Base-by-base conservation (phyloP, 2,329 filamentous ascomycete genomes). In the Ophiostoma sp. region DNA sequence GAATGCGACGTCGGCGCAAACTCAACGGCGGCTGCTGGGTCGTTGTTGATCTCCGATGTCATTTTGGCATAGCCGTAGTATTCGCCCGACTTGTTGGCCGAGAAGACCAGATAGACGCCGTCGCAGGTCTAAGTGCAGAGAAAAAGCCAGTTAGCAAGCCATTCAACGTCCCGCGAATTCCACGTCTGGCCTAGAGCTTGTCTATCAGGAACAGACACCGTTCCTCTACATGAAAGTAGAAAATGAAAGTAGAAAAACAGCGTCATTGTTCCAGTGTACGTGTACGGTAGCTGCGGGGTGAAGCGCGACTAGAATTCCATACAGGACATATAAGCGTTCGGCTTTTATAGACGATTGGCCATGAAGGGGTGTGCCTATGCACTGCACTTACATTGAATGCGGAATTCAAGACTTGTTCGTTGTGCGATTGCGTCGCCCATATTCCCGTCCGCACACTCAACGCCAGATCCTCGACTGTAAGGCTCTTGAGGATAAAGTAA, bases 31-130 rank as follows among this genome's bases (percentile, higher is more conserved):
- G 88, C 85, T 0, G 84, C 83, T 11, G 89, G 87, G 72, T 96
- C 90, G 67, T 93, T 85, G 73, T 90, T 88, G 74, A 97, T 96
- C 4, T 87, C 82, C 36, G 94, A 97, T 9, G 83, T 81, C 94
- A 98, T 98, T 49, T 90, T 87, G 27, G 93, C 94, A 75, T 96
- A 97, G 27, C 94, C 94, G 78, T 95, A 97, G 76, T 97, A 98
- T 77, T 97, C 94, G 12, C 94, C 94, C 0, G 94, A 97, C 75
- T 97, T 97, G 78, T 98, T 98, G 12, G 94, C 94, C 1, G 94
- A 98, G 77, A 98, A 98, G 14, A 98, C 87, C 42, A 98, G 82
- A 75, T 93, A 97, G 1, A 98, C 93, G 74, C 90, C 91, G 67
- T 96, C 91, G 14, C 88, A 86, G 9, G 83, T 81, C 93, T 96